These are phyloP conservation scores for Noccaea caerulescens DNA, from an alignment of 345 rosid species.

Conservation along the genomic window DNA sequence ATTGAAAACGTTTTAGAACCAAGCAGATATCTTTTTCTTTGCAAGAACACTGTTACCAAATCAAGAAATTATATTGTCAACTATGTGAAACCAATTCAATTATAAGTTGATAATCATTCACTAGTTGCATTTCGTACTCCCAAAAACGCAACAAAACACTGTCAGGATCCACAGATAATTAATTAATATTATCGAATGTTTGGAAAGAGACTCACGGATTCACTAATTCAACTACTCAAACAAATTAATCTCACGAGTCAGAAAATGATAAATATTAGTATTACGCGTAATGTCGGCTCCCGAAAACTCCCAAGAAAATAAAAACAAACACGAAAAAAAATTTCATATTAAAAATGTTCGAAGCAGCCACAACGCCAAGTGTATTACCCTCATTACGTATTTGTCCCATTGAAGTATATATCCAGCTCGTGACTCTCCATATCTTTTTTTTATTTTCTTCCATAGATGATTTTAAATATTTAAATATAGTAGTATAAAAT, in stretches of 20 bases:
- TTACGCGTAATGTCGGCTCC: conserved; percentile 36
- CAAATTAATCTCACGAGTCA: conserved; percentile 39
- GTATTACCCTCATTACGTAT: conserved; percentile 36
- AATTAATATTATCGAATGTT: not conserved
- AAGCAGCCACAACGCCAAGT: conserved; percentile 33
- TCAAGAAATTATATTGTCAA: too few species aligned
- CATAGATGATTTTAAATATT: conserved; percentile 12
- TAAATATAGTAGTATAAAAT: not conserved
- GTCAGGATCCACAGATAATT: not conserved
- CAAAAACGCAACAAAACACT: not conserved
- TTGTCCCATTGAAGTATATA: conserved; percentile 35
- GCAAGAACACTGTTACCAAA: too few species aligned
- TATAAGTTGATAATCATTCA: not conserved
- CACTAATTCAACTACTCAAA: conserved; percentile 27
- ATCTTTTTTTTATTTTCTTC: not conserved
- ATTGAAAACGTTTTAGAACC: not conserved
- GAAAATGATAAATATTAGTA: not conserved
- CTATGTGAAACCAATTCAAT: not conserved
- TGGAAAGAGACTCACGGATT: conserved; percentile 22
- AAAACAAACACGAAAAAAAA: conserved; percentile 29
- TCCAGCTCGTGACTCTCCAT: conserved; percentile 40
- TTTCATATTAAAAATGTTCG: conserved; percentile 16
- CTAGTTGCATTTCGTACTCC: not conserved
- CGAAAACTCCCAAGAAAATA: conserved; percentile 36
- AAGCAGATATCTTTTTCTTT: not conserved